A percentile compares a stretch with the other conserved stretches of the same genome.
Evolutionary conservation across 164 flowering plant genomes (phyloP).

Genomic region (Vitis amurensis): DNA sequence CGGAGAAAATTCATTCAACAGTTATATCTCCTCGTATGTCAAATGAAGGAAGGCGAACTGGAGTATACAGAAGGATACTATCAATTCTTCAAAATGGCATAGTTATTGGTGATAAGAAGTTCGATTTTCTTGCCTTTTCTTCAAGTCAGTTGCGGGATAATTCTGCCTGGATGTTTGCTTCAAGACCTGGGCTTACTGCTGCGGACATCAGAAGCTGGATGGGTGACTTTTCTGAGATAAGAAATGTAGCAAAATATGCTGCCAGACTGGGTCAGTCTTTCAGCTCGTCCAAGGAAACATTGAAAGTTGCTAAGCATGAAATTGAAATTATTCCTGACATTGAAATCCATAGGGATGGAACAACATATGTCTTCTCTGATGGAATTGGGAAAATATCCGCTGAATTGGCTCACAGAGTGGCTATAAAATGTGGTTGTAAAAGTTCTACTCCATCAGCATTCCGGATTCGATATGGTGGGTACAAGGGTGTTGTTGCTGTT

Average conservation of each 20-base stretch:
- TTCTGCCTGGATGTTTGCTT: constrained; percentile 94
- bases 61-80: constrained; percentile 57
- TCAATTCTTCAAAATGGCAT: constrained; percentile 62
- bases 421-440: constrained; percentile 58
- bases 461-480: constrained; percentile 88
- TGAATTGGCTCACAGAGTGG: constrained; percentile 66
- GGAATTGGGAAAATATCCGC: constrained; percentile 93
- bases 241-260: constrained; percentile 86
- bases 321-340: constrained; percentile 61
- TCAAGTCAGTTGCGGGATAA: constrained; percentile 81
- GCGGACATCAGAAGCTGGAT: constrained; percentile 67
- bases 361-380: constrained; percentile 72
- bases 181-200: constrained; percentile 52
- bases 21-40: constrained; percentile 48
- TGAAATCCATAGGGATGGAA: constrained; percentile 20
- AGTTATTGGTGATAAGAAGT: constrained; percentile 71
- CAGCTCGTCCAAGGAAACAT: constrained; percentile 76
- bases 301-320: constrained; percentile 52
- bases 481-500: constrained; percentile 90
- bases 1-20: constrained; percentile 56
- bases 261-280: constrained; percentile 94
- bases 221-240: constrained; percentile 76
- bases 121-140: constrained; percentile 92
- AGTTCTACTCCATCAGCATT: constrained; percentile 66
- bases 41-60: constrained; percentile 33